Conservation (phyloP, 139 green algal species). For the Volvox reticuliferus region DNA sequence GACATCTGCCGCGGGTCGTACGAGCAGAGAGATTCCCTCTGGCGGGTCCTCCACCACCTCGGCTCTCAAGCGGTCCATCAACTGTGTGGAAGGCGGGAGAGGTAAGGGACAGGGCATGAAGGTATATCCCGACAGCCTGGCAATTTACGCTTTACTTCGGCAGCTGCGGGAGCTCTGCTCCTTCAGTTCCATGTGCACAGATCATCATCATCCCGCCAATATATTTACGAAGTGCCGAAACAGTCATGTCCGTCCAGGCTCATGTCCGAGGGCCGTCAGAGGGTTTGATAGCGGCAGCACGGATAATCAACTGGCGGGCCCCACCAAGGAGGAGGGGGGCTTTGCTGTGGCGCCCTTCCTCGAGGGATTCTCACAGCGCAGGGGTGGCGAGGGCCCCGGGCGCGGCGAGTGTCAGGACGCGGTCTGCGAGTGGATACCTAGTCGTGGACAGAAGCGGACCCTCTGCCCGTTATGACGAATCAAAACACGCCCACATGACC, state of each 20-base stretch:
- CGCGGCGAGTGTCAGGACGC: background rate
- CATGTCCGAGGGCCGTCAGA: background rate
- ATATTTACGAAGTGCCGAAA: too few relatives aligned
- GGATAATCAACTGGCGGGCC: constrained; percentile 10
- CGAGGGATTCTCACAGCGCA: background rate
- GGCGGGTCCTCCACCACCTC: background rate
- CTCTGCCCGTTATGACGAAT: too few relatives aligned
- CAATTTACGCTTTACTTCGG: too few relatives aligned
- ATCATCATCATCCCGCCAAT: too few relatives aligned
- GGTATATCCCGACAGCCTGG: background rate
- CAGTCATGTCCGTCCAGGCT: background rate
- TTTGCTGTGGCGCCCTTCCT: background rate
- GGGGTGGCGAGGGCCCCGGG: background rate
- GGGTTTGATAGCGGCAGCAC: background rate
- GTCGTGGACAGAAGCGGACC: too few relatives aligned
- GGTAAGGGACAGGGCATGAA: background rate
- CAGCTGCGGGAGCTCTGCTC: too few relatives aligned
- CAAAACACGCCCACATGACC: too few relatives aligned
- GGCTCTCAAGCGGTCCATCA: background rate
- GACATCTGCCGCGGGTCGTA: background rate
- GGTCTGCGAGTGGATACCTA: too few relatives aligned
- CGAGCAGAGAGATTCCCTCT: background rate
- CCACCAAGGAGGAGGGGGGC: background rate
- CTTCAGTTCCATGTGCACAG: too few relatives aligned
- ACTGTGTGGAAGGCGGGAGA: background rate